Evolutionary conservation across 2,329 filamentous ascomycete genomes (phyloP).

Genomic region (Clonostachys chloroleuca): DNA sequence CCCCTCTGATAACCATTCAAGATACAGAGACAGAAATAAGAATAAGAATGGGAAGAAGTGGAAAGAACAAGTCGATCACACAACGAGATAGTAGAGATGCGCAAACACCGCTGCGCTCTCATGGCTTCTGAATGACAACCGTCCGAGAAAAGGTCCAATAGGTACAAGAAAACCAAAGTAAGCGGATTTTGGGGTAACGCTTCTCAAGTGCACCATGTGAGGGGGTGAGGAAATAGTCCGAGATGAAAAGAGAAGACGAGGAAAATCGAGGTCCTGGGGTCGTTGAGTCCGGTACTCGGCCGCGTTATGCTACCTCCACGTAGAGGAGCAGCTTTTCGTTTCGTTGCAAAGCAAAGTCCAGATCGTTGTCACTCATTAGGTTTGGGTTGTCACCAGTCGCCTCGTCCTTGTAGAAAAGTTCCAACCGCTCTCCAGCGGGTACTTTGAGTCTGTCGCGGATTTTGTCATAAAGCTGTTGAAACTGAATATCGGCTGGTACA

Average conservation of each 20-base stretch:
- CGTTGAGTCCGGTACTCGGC: not conserved
- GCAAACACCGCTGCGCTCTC: too few relatives aligned
- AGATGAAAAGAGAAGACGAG: not conserved
- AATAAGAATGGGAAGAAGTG: too few relatives aligned
- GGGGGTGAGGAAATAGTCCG: not conserved
- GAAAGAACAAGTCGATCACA: too few relatives aligned
- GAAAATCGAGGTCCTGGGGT: not conserved
- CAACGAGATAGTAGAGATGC: too few relatives aligned
- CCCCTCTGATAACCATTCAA: too few relatives aligned
- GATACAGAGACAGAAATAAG: too few relatives aligned
- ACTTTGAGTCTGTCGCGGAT: constrained; percentile 81
- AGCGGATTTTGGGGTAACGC: not conserved
- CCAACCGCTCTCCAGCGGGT: constrained; percentile 60
- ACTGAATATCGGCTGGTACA: constrained; percentile 76
- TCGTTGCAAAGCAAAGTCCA: constrained; percentile 74
- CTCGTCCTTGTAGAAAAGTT: constrained; percentile 85
- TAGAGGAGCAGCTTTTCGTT: constrained; percentile 85
- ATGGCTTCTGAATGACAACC: too few relatives aligned
- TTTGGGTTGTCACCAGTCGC: constrained; percentile 68
- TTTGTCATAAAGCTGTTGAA: constrained; percentile 75
- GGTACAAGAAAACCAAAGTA: not conserved
- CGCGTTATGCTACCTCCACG: constrained; percentile 47
- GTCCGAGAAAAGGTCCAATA: not conserved
- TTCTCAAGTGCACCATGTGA: too few relatives aligned
- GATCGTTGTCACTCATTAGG: constrained; percentile 74